phyloP scores from a whole-genome alignment of 768 basidiomycete genomes.

The Paxillus ammoniavirescens region DNA sequence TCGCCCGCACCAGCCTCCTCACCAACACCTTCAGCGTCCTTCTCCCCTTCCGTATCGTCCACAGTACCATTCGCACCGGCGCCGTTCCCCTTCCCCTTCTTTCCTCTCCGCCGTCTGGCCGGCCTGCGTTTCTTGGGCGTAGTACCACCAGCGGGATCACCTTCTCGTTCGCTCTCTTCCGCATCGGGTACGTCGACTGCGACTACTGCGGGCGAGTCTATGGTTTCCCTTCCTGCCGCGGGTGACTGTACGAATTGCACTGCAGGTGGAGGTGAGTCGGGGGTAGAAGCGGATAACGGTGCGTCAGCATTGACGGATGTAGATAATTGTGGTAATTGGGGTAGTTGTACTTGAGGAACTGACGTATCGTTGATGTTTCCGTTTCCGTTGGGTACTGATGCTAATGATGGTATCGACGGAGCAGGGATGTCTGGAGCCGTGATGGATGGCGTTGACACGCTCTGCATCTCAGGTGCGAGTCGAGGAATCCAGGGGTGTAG shows the following conservation, averaged over 20 bases:
- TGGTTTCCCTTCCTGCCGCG: background rate
- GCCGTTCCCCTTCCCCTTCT: conserved; percentile 47
- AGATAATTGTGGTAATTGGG: background rate
- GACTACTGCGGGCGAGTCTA: conserved; percentile 7
- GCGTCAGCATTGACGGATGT: background rate
- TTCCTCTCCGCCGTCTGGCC: conserved; percentile 45
- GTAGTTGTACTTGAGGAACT: background rate
- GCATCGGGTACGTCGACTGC: conserved; percentile 37
- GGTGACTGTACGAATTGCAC: conserved; percentile 7
- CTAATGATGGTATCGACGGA: background rate
- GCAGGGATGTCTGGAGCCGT: background rate
- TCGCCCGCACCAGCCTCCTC: conserved; percentile 15
- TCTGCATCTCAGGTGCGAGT: conserved; percentile 1
- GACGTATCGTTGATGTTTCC: background rate
- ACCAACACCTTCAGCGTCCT: conserved; percentile 18
- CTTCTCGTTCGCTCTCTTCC: conserved; percentile 64
- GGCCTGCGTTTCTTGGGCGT: conserved; percentile 42
- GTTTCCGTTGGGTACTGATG: background rate
- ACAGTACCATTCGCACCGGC: conserved; percentile 6
- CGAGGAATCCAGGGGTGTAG: conserved; percentile 9
- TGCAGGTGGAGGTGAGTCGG: background rate
- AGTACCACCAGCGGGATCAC: conserved; percentile 35
- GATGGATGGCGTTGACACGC: background rate
- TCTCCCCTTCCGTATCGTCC: conserved; percentile 26
- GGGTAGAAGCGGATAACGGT: background rate